Evolutionary conservation across 345 rosid genomes (phyloP).

Genomic region (Dimocarpus longan): DNA sequence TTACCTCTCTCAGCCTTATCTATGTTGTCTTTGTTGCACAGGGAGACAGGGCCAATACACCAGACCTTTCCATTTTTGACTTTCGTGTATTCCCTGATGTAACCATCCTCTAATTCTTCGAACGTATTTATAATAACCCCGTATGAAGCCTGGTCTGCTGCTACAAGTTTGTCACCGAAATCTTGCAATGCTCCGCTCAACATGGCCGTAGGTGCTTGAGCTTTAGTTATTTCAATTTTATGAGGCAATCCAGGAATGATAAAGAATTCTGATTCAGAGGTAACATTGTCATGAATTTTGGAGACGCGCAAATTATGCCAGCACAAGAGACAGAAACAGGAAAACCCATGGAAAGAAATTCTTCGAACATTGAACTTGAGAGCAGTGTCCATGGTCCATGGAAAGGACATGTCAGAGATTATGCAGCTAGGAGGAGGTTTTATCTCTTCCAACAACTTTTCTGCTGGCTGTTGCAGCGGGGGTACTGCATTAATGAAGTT

Average conservation of each 20-base stretch:
- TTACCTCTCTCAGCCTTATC: conserved; percentile 16
- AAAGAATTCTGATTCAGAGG: neutral
- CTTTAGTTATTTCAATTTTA: conserved; percentile 14
- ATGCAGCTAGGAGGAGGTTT: conserved; percentile 45
- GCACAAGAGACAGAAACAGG: conserved; percentile 41
- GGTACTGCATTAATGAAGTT: conserved; percentile 32
- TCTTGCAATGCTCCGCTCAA: neutral
- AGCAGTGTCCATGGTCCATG: conserved; percentile 40
- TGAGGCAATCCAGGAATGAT: conserved; percentile 2
- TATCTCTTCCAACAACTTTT: conserved; percentile 32
- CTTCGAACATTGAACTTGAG: conserved; percentile 44
- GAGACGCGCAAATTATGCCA: conserved; percentile 19
- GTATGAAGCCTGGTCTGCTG: conserved; percentile 32
- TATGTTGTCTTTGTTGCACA: neutral
- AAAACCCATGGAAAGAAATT: conserved; percentile 43
- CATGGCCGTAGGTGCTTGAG: conserved; percentile 19
- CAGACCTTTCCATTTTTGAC: neutral
- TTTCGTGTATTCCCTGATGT: neutral
- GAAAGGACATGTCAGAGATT: conserved; percentile 42
- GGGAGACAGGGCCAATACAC: conserved; percentile 15
- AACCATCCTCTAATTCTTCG: conserved; percentile 15
- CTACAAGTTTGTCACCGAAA: neutral
- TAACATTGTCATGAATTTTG: conserved; percentile 19
- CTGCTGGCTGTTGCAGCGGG: conserved; percentile 30
- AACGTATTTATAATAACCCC: conserved; percentile 37